Conservation (phyloP, 345 rosid genomes). For the Sisymbrium irio region DNA sequence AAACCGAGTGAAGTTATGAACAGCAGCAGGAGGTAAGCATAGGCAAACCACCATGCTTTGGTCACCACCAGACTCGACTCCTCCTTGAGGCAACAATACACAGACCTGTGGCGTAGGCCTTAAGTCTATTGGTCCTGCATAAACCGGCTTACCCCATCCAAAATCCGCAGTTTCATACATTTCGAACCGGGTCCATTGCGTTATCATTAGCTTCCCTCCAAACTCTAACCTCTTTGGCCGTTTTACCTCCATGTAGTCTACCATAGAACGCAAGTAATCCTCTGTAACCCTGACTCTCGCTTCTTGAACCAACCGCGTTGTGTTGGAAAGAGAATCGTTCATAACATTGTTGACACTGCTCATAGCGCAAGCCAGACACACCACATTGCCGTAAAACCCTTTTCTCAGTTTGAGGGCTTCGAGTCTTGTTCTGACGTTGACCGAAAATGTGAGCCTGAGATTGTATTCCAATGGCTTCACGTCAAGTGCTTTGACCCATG, state of each 20-base stretch:
- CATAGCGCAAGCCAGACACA: constrained; percentile 76
- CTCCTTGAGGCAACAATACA: constrained; percentile 74
- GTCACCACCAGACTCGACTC: constrained; percentile 37
- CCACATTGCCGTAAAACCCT: constrained; percentile 80
- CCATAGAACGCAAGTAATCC: constrained; percentile 68
- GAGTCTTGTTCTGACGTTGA: constrained; percentile 71
- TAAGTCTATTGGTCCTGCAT: constrained; percentile 83
- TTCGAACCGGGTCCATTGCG: constrained; percentile 89
- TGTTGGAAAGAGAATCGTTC: constrained; percentile 46
- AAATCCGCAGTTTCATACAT: constrained; percentile 83
- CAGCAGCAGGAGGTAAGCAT: constrained; percentile 75
- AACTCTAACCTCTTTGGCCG: constrained; percentile 81
- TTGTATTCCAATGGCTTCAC: constrained; percentile 63
- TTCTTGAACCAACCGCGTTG: constrained; percentile 54
- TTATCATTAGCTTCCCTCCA: constrained; percentile 81
- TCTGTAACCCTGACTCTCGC: constrained; percentile 65
- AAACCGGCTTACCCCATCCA: constrained; percentile 84
- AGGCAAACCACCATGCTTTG: constrained; percentile 71
- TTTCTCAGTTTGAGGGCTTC: constrained; percentile 50
- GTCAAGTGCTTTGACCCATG: constrained; percentile 89
- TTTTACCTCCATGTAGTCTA: constrained; percentile 64
- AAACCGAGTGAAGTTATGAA: constrained; percentile 44
- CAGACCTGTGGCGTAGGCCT: constrained; percentile 94
- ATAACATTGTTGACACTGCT: constrained; percentile 57
- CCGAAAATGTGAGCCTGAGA: constrained; percentile 83